Evolutionary conservation across 805 yeast species (phyloP), one percentile per base, ranked within the genome.

Genomic region (Hanseniaspora pseudoguilliermondii): DNA sequence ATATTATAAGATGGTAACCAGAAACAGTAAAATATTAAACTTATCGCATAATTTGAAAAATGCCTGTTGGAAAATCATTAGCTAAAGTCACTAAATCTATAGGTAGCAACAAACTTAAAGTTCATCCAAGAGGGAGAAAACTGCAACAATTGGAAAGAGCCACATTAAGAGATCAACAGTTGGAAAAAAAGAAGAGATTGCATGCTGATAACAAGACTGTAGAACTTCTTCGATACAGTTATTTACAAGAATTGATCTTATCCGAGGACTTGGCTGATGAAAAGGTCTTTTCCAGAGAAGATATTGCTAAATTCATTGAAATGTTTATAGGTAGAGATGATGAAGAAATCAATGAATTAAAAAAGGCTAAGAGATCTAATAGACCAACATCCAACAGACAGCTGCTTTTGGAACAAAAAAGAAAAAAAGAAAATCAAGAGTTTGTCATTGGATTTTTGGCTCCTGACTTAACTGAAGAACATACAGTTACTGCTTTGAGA

Each of bases 51-150:
- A 16, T 23, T 38, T 32, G n/a, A 18, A 51, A 34, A 40, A 69
- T 69, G 72, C 70, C 71, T 16, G 62, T 66, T 9, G 62, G 68
- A n/a, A 69, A 68, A 54, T 65, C 72, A 1, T 51, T 69, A 35
- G 57, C 65, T 15, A 69, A 69, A 59, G 62, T 69, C 46, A 64
- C 66, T 46, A 68, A 67, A 57, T 64, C 62, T 23, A 47, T 63
- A 27, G 63, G 64, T 29, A 65, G 65, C 18, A 69, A 67, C 57
- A 61, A 61, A 34, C 54, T 58, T 11, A 62, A 64, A n/a, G 62
- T 69, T 35, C 97, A 91, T 66, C 93, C 95, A 23, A 84, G 83
- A 64, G 96, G 97, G 10, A 78, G 96, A 54, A 91, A 89, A 68
- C 84, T 88, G 68, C 84, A 84, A 68, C 87, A 84, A 66, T 71